Conservation (phyloP, 2,329 filamentous ascomycete species). For the Botryotinia convoluta region DNA sequence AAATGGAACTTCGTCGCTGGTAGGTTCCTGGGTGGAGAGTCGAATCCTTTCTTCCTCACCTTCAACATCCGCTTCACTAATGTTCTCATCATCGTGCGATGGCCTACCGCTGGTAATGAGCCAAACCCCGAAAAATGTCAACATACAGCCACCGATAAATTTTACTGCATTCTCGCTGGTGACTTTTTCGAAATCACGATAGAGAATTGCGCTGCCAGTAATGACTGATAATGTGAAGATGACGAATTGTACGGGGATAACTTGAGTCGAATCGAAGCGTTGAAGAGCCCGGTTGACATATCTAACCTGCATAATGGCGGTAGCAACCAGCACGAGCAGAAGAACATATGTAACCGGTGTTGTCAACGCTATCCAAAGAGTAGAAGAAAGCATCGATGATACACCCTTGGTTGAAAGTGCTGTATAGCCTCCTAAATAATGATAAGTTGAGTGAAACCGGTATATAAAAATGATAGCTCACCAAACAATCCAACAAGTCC, state of each 20-base stretch:
- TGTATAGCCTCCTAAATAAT: slow-evolving; percentile 77
- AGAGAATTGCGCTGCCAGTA: slow-evolving; percentile 86
- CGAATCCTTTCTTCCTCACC: slow-evolving; percentile 64
- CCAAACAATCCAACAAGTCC: slow-evolving; percentile 92
- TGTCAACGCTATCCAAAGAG: slow-evolving; percentile 81
- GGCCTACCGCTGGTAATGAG: slow-evolving; percentile 85
- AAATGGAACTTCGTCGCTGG: slow-evolving; percentile 23
- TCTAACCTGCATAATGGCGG: slow-evolving; percentile 93
- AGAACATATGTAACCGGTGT: slow-evolving; percentile 90
- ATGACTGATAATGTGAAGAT: slow-evolving; percentile 96
- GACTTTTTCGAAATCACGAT: slow-evolving; percentile 89
- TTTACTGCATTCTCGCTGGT: slow-evolving; percentile 71
- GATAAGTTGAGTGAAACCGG: slow-evolving; percentile 17
- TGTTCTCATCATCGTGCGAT: slow-evolving; percentile 59
- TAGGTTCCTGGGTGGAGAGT: slow-evolving; percentile 51
- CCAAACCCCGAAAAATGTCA: slow-evolving; percentile 97
- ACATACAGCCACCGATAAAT: slow-evolving; percentile 83
- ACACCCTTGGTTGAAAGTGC: slow-evolving; percentile 94
- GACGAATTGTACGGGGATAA: slow-evolving; percentile 97
- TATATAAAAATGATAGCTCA: slow-evolving; percentile 43
- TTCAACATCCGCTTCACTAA: slow-evolving; percentile 58
- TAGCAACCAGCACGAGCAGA: slow-evolving; percentile 73
- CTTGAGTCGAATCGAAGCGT: slow-evolving; percentile 93
- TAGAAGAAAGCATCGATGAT: slow-evolving; percentile 89
- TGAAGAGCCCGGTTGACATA: slow-evolving; percentile 91